These are phyloP conservation scores for Pezicula neosporulosa DNA, from an alignment of 2,329 filamentous ascomycete genomes.

Conservation along the genomic window DNA sequence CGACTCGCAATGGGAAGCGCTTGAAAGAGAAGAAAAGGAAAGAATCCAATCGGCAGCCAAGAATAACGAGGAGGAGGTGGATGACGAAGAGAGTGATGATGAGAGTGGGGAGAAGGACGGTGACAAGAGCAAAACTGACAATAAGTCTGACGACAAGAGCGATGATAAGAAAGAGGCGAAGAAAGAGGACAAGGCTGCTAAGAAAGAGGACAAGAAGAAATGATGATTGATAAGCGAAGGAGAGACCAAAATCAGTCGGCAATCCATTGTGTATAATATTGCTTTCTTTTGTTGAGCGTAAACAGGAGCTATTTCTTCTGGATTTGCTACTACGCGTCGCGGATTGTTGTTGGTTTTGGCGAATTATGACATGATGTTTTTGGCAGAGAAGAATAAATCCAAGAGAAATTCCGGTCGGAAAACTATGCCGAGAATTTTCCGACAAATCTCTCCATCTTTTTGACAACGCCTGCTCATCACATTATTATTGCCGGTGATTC, in stretches of 20 bases:
- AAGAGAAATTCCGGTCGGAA: too few relatives aligned
- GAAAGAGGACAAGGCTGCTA: neutral
- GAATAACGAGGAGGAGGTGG: constrained; percentile 5
- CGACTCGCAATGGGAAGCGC: constrained; percentile 24
- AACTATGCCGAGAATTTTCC: too few relatives aligned
- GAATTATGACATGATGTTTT: too few relatives aligned
- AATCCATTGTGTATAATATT: neutral
- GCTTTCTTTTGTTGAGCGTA: neutral
- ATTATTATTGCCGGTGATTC: too few relatives aligned
- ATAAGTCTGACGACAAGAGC: too few relatives aligned
- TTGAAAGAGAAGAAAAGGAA: constrained; percentile 26
- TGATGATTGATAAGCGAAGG: constrained; percentile 10
- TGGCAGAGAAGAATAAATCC: too few relatives aligned
- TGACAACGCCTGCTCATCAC: too few relatives aligned
- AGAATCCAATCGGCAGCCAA: constrained; percentile 10
- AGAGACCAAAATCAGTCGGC: neutral
- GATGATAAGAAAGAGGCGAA: neutral
- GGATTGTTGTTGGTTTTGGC: too few relatives aligned
- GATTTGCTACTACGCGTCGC: too few relatives aligned
- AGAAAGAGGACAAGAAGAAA: constrained; percentile 8
- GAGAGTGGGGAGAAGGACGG: constrained; percentile 20
- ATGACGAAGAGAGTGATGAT: constrained; percentile 1
- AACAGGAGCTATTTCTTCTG: too few relatives aligned
- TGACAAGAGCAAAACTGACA: constrained; percentile 29
- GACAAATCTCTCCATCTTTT: too few relatives aligned